These are phyloP conservation scores for Globisporangium orthogonon DNA, from an alignment of 352 stramenopile genomes.

Conservation along the genomic window DNA sequence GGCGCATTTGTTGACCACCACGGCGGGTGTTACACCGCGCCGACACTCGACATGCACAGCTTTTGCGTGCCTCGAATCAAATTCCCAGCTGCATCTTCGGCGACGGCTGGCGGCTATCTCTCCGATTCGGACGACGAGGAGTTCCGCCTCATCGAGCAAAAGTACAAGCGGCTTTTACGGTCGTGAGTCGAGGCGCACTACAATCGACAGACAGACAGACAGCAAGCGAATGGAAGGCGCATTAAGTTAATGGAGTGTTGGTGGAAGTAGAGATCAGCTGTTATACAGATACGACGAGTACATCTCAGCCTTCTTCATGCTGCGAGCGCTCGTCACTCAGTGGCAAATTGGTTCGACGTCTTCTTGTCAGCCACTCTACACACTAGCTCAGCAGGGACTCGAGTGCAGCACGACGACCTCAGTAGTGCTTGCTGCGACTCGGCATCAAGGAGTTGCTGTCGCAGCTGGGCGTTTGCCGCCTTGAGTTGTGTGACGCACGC, in stretches of 20 bases:
- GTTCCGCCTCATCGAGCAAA: constrained; percentile 66
- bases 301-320: neutral
- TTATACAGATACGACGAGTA: too few relatives aligned
- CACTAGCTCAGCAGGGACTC: neutral
- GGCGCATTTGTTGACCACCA: constrained; percentile 42
- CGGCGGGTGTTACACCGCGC: constrained; percentile 39
- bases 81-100: constrained; percentile 27
- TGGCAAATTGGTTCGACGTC: constrained; percentile 7
- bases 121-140: constrained; percentile 76
- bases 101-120: neutral
- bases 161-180: constrained; percentile 51
- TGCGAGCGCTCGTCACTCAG: neutral
- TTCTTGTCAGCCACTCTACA: neutral
- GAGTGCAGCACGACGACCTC: neutral
- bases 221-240: neutral
- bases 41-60: constrained; percentile 48
- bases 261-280: too few relatives aligned
- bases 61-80: constrained; percentile 80
- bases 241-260: neutral
- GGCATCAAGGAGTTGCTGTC: neutral
- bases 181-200: constrained; percentile 11
- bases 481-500: constrained; percentile 10
- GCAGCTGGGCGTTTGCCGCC: constrained; percentile 13
- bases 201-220: too few relatives aligned
- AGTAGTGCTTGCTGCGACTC: neutral